phyloP scores from a whole-genome alignment of 208 protist species.

The Acanthamoeba triangularis region DNA sequence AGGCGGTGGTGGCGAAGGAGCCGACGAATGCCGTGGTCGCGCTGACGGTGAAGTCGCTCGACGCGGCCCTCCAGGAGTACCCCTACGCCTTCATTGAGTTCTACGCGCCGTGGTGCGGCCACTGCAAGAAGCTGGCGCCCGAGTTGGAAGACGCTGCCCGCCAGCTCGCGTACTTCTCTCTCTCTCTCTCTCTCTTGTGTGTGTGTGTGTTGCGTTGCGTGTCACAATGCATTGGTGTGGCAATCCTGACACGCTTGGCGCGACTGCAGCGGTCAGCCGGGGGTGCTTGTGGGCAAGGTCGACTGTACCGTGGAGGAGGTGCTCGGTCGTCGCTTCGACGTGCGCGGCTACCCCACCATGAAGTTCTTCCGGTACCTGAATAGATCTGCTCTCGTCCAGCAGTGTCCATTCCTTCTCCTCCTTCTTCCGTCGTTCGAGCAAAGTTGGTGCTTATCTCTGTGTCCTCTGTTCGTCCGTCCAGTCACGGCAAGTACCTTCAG shows the following conservation, averaged over 20 bases:
- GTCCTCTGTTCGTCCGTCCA: not conserved
- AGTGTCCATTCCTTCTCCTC: not conserved
- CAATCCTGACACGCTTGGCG: not conserved
- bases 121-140: slow-evolving; percentile 79
- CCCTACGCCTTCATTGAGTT: slow-evolving; percentile 76
- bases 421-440: too few relatives aligned
- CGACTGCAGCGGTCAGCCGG: not conserved
- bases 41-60: not conserved
- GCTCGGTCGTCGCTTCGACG: slow-evolving; percentile 8
- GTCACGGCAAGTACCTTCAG: not conserved
- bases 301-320: slow-evolving; percentile 62
- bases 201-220: not conserved
- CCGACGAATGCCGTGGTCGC: not conserved
- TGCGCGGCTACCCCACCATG: slow-evolving; percentile 67
- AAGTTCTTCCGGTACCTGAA: slow-evolving; percentile 24
- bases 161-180: not conserved
- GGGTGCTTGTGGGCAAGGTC: slow-evolving; percentile 40
- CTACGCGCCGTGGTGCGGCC: slow-evolving; percentile 81
- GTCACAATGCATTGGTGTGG: not conserved
- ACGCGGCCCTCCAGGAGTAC: not conserved
- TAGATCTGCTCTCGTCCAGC: not conserved
- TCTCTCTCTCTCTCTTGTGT: not conserved
- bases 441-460: not conserved
- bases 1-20: not conserved
- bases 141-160: slow-evolving; percentile 65